A percentile compares a stretch with the other conserved stretches of the same genome.
Conservation (phyloP, 495 filamentous ascomycete species). For the Chlorociboria aeruginascens region DNA sequence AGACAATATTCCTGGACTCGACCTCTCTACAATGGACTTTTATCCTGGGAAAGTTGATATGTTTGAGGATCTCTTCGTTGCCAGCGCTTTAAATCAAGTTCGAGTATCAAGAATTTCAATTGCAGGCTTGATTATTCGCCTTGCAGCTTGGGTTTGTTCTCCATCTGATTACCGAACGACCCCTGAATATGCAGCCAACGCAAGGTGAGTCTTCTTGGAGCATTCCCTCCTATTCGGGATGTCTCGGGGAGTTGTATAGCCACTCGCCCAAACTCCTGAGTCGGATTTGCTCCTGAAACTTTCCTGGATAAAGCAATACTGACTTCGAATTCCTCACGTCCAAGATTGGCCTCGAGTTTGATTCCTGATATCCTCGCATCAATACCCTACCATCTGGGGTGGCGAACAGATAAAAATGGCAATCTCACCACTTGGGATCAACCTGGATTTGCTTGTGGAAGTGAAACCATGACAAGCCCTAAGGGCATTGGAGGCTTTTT, state of each 20-base stretch:
- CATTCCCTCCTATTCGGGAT: too few species aligned
- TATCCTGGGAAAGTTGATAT: conserved; percentile 39
- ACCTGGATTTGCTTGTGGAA: conserved; percentile 26
- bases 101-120: conserved; percentile 33
- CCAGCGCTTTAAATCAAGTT: conserved; percentile 34
- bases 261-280: too few species aligned
- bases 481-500: conserved; percentile 38
- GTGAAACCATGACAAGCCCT: conserved; percentile 17
- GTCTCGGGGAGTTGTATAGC: too few species aligned
- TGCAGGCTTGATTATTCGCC: conserved; percentile 31
- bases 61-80: conserved; percentile 38
- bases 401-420: conserved; percentile 26
- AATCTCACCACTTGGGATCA: conserved; percentile 6
- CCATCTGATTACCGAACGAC: conserved; percentile 42
- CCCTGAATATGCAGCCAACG: conserved; percentile 32
- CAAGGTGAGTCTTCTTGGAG: not conserved
- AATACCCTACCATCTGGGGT: conserved; percentile 40
- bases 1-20: conserved; percentile 23
- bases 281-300: too few species aligned
- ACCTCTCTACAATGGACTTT: conserved; percentile 30
- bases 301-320: not conserved
- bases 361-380: conserved; percentile 38
- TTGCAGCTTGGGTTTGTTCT: conserved; percentile 37
- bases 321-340: conserved; percentile 8
- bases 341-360: conserved; percentile 23